Evolutionary conservation across 179 eudicot genomes (phyloP), one percentile per base, ranked within the genome.

Genomic region (Corrigiola litoralis): DNA sequence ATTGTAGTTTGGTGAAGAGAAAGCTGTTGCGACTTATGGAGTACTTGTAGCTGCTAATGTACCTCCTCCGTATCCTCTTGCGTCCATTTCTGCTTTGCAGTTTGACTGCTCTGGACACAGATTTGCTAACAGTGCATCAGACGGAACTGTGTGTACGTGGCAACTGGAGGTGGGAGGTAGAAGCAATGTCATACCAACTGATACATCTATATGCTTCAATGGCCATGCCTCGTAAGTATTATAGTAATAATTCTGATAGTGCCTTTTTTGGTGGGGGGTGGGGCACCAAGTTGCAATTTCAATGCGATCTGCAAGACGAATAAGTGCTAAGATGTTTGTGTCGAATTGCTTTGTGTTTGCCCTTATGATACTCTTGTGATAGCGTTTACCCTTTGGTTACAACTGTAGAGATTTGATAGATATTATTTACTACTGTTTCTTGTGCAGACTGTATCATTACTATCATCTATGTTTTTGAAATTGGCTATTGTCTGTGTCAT

Each of bases 101-200:
- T 88, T 90, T 82, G 97, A 94, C 74, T 74, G 81, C 46, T 90
- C 80, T 69, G 99, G 99, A 49, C 96, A 90, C 37, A 77, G 97
- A 79, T 94, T 94, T 72, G 86, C 88, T 20, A 86, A 94, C 73
- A 85, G 82, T 78, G 97, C 99, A 69, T 84, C 81, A 67, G 99
- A 94, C 85, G 99, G 99, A 72, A 88, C 96, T 47, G 90, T 94
- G 21, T 86, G 91, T 79, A 81, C 97, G 33, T 94, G 99, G 99
- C 96, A 94, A 81, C 86, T 94, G 71, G 99, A 90, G 81, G 97
- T 90, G 40, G 99, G 97, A 68, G 99, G 99, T 77, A 80, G 95
- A 75, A 87, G 89, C 81, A 90, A 88, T 63, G 82, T 94, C 76
- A 69, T 72, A 44, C 99, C 99, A 67, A 88, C 96, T 27, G 97